Base-by-base conservation (phyloP, 164 flowering plant species). In the Vitis cinerea region DNA sequence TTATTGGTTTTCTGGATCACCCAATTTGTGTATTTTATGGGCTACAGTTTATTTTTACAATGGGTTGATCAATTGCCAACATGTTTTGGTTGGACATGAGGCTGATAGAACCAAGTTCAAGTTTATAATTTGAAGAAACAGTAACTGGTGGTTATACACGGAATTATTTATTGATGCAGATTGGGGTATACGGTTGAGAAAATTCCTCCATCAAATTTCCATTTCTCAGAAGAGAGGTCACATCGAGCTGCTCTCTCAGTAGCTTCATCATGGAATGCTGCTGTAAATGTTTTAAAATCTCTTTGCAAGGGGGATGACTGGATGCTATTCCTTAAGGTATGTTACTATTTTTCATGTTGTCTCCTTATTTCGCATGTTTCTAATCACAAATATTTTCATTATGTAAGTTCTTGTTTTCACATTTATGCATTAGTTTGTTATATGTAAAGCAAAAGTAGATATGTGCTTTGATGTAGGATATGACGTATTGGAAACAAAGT, bases 281-380 rank as follows among this genome's bases (percentile, higher is more conserved):
- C 84, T 51, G 83, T 86, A 53, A 64, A 68, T 52, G 70, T 67
- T 72, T 75, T 91, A 64, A 85, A 78, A 73, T 83, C 85, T 65
- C 82, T 95, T 77, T 90, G 87, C 86, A 83, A 65, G 67, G 99
- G 98, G 53, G 80, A 83, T 74, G 92, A 93, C 61, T 85, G 89
- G 87, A 61, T 48, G 44, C 78, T 95, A 3, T 95, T 91, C 66
- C 64, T 88, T 50, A 91, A 91, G 98, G 99, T 90, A 73, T 50
- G 27, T 37, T 47, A 13, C 30, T 12, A 3, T 57, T 71, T 12
- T 37, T 48, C 10, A 23, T 63, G 9, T 57, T 61, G 37, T 30
- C 58, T 30, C 4, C n/a, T 50, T 23, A 9, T 65, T 47, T 48
- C n/a, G 1, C 27, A 16, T 44, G 9, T 60, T 3, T 37, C 44